phyloP scores from a whole-genome alignment of 768 basidiomycete species.

The Russula earlei region DNA sequence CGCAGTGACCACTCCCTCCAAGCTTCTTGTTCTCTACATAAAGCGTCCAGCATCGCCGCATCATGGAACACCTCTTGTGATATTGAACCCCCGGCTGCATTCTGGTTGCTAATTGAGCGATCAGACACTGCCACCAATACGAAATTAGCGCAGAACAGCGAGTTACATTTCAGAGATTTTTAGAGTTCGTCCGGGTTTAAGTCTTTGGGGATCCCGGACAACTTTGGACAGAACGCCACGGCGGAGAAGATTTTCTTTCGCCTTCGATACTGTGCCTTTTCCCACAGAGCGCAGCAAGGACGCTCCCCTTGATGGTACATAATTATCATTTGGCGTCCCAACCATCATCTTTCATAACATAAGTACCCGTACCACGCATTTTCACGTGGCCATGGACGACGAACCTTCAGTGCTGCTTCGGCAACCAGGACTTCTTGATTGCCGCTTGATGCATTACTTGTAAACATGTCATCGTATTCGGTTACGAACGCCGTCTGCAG shows the following conservation, averaged over 20 bases:
- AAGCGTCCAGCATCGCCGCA: constrained; percentile 52
- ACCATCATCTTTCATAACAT: constrained; percentile 54
- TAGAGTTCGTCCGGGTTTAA: constrained; percentile 61
- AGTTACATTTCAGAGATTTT: constrained; percentile 66
- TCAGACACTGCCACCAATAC: not conserved
- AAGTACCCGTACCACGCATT: not conserved
- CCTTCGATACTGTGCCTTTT: constrained; percentile 43
- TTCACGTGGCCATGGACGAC: not conserved
- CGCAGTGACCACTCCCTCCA: constrained; percentile 76
- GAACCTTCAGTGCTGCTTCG: constrained; percentile 65
- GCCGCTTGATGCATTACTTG: constrained; percentile 10
- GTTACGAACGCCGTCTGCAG: constrained; percentile 46
- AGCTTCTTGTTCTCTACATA: constrained; percentile 37
- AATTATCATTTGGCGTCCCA: constrained; percentile 60
- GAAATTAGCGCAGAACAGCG: not conserved
- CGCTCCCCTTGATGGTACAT: constrained; percentile 51
- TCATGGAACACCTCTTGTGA: constrained; percentile 61
- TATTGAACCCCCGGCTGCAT: constrained; percentile 54
- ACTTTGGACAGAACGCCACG: constrained; percentile 61
- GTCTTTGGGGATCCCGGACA: constrained; percentile 50
- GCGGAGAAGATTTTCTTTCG: constrained; percentile 49
- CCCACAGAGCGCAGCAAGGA: constrained; percentile 47
- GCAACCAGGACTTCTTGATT: constrained; percentile 43
- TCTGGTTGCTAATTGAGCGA: constrained; percentile 45
- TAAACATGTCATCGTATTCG: constrained; percentile 33